Percentiles rank a stretch among this genome's conserved stretches.
Conservation (phyloP, 352 stramenopile species). For the Poterioochromonas sp. region DNA sequence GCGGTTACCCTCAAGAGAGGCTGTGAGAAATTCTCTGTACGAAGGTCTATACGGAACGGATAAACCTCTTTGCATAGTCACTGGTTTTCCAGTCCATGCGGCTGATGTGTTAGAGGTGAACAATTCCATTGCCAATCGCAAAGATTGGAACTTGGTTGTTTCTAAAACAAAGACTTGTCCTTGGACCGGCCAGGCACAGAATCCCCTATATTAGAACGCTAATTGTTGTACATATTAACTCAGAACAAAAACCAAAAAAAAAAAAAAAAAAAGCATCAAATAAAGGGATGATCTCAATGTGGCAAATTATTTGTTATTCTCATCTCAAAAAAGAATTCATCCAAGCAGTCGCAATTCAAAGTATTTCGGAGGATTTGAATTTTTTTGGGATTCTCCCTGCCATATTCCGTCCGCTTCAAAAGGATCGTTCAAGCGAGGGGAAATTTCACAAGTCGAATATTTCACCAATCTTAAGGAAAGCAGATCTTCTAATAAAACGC, state of each 20-base stretch:
- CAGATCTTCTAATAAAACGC: too few species aligned
- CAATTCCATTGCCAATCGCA: conserved; percentile 56
- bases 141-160: conserved; percentile 53
- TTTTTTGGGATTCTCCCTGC: too few species aligned
- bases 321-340: too few species aligned
- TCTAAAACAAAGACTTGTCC: conserved; percentile 48
- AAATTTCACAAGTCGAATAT: too few species aligned
- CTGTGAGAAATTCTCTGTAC: conserved; percentile 68
- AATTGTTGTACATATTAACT: not conserved
- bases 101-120: conserved; percentile 73
- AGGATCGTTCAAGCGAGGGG: too few species aligned
- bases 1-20: conserved; percentile 60
- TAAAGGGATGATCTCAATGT: not conserved
- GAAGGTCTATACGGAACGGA: conserved; percentile 58
- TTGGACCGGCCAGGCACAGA: conserved; percentile 47
- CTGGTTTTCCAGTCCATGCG: conserved; percentile 69
- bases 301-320: not conserved
- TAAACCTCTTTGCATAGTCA: conserved; percentile 73
- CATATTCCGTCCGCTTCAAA: too few species aligned
- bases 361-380: too few species aligned
- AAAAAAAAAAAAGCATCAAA: too few species aligned
- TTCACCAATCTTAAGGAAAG: too few species aligned
- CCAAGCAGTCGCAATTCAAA: too few species aligned
- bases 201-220: conserved; percentile 43
- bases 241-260: too few species aligned